Conservation (phyloP, 106 monocot species). For the Dendrobium catenatum region DNA sequence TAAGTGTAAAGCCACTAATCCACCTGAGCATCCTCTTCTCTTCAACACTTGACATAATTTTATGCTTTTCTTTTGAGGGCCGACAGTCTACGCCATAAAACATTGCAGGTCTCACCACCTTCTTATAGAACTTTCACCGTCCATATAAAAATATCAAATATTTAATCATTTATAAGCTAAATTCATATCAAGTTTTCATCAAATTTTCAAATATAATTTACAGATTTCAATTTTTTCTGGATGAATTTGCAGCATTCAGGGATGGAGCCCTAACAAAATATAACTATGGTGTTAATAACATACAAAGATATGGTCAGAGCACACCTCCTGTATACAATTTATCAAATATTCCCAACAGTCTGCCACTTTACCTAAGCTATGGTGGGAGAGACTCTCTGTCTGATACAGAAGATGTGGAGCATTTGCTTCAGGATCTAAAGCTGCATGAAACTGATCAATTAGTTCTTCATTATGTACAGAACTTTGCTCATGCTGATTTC, state of each 20-base stretch:
- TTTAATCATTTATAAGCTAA: not conserved
- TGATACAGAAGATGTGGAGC: slow-evolving; percentile 28
- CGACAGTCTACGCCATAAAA: no score
- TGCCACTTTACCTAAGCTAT: slow-evolving; percentile 47
- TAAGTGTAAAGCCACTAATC: no score
- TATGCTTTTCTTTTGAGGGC: no score
- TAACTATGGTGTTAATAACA: slow-evolving; percentile 27
- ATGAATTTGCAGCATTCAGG: slow-evolving; percentile 26
- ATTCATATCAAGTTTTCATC: not conserved
- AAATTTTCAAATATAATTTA: not conserved
- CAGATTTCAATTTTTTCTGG: no score
- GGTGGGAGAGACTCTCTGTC: slow-evolving; percentile 36
- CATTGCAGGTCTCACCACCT: no score
- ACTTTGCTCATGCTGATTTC: slow-evolving; percentile 78
- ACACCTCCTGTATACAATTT: slow-evolving; percentile 39
- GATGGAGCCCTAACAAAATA: slow-evolving; percentile 26
- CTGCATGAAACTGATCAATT: slow-evolving; percentile 24
- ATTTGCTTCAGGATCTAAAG: slow-evolving; percentile 23
- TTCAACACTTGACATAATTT: no score
- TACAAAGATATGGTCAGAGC: slow-evolving; percentile 29
- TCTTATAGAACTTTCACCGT: no score
- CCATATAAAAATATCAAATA: no score
- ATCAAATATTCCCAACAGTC: slow-evolving; percentile 25
- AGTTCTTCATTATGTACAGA: slow-evolving; percentile 29
- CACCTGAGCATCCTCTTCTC: no score